Base-by-base conservation (phyloP, 2,329 filamentous ascomycete genomes). In the Rhinocladiella mackenziei region DNA sequence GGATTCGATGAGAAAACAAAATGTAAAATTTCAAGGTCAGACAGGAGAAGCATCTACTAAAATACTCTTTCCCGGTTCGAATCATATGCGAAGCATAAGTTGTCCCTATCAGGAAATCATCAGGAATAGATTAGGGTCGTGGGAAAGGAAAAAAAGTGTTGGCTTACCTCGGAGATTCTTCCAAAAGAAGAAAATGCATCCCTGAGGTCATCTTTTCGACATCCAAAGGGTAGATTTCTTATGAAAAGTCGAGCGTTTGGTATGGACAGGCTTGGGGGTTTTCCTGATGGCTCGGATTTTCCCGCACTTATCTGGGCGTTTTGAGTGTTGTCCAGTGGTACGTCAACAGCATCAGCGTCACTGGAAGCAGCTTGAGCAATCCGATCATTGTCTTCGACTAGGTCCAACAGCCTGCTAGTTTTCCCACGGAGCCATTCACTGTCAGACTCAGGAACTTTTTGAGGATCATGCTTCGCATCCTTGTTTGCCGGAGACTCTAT, bases 101-200 rank as follows among this genome's bases (percentile, higher is more conserved):
- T 97, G 92, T 97, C 92, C 92, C 92, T 97, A 97, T 97, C 92
- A 81, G 85, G 85, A 79, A 73, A 87, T 97, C 91, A 97, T 97
- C 92, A 91, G 78, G 67, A 71, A 73, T 75, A 28, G 9, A 36
- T 10, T 9, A 10, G 10, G 39, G 11, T 29, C 39, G 18, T 36
- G 35, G 28, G 28, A 45, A 26, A 30, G 26, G 29, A 45, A 26
- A 43, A 45, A 55, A 53, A 50, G 42, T 55, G 35, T 32, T 42
- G 23, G 69, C 86, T 76, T 82, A 97, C 92, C 83, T 97, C 91
- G 75, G 91, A 78, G 34, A 96, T 68, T 43, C 76, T 71, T 26
- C 89, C 91, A 63, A 83, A 91, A 18, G 75, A 72, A 19, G 58
- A 45, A 60, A 97, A 95, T 35, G 83, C 71, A 18, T 76, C 71